Percentiles rank a stretch among this genome's conserved stretches.
Conservation (phyloP, 768 basidiomycete species). For the Rhodosporidiobolus sp. region DNA sequence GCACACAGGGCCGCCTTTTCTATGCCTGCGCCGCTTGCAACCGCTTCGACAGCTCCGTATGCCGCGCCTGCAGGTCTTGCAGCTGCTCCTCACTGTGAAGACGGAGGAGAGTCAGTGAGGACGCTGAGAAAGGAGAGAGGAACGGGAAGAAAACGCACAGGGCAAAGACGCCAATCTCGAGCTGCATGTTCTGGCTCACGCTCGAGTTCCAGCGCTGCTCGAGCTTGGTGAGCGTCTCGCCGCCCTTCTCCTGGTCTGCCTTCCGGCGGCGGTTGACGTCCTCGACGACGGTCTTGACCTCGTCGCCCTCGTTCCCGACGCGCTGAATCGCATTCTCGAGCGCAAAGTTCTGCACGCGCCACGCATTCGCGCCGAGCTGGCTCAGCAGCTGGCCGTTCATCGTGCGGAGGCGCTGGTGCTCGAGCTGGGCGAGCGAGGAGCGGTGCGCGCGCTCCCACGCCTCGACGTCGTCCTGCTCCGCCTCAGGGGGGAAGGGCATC, state of each 20-base stretch:
- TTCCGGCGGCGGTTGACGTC: conserved; percentile 38
- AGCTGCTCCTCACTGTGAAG: conserved; percentile 32
- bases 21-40: conserved; percentile 10
- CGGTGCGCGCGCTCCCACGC: conserved; percentile 38
- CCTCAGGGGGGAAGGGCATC: conserved; percentile 25
- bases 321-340: conserved; percentile 38
- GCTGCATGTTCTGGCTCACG: conserved; percentile 32
- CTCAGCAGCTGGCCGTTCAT: conserved; percentile 35
- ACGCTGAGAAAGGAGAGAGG: neutral
- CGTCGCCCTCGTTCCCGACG: conserved; percentile 30
- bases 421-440: conserved; percentile 36
- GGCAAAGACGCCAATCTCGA: conserved; percentile 39
- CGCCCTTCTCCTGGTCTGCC: conserved; percentile 35
- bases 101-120: neutral
- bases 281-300: conserved; percentile 25
- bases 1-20: too few species aligned
- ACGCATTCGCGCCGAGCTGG: conserved; percentile 37
- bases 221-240: conserved; percentile 26
- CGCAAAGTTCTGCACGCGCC: conserved; percentile 39
- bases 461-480: conserved; percentile 17
- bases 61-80: conserved; percentile 21
- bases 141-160: conserved; percentile 15
- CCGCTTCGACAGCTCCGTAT: conserved; percentile 26
- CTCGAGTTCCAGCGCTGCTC: conserved; percentile 38
- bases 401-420: conserved; percentile 36